Base-by-base conservation (phyloP, 1,284 basidiomycete genomes). In the Porodaedalea pini region DNA sequence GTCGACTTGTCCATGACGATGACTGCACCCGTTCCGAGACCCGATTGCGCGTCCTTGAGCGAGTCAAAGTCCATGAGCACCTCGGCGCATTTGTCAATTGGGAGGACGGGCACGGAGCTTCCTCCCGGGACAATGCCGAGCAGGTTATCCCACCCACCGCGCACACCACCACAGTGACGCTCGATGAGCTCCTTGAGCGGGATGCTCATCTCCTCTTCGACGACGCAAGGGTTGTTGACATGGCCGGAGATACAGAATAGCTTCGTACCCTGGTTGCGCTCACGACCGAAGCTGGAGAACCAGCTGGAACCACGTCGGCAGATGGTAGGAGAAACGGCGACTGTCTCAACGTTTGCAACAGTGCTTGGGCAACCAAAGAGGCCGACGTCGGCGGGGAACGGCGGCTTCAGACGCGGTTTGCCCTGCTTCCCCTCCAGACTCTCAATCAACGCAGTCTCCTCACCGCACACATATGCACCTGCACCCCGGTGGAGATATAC, bases 151-250 rank as follows among this genome's bases (percentile, higher is more conserved):
- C 96, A 98, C 17, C 96, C 96, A 57, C 95, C 96, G 47, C 81
- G 76, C 37, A 99, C 86, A 67, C 95, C 96, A 40, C 95, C 96
- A 68, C 94, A 97, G 73, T 99, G 95, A 75, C 93, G 94, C 74
- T 99, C 96, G 61, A 99, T 76, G 59, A 99, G 80, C 61, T 98
- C 95, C 74, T 89, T 88, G 59, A 98, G 74, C 15, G 95, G 94
- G 59, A 99, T 98, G 63, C 90, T 92, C 96, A 98, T 98, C 79
- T 98, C 96, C 74, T 99, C 97, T 77, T 98, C 96, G 39, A 98
- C 85, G 37, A 98, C 94, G 71, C 93, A 98, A 2, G 97, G 96
- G 75, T 94, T 96, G 78, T 98, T 98, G 68, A 99, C 96, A 68
- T 98, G 96, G 1, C 96, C 96, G 48, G 88, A 92, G 68, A 98